These are phyloP conservation scores for Colletotrichum endophyticum DNA, from an alignment of 2,329 filamentous ascomycete species.

Conservation along the genomic window DNA sequence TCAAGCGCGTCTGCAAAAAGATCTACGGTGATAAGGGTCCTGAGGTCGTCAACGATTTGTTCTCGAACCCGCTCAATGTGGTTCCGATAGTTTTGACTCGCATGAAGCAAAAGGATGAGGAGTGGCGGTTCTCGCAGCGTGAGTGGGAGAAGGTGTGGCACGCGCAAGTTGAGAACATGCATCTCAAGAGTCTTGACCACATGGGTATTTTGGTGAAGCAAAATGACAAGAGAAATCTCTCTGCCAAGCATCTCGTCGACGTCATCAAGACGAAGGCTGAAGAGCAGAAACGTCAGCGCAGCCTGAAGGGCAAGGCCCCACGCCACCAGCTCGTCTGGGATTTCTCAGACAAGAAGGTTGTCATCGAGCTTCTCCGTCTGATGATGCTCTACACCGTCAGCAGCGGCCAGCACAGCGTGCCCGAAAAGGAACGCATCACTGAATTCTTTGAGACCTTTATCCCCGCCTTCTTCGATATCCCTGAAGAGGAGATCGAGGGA, in stretches of 20 bases:
- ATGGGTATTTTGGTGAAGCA: conserved; percentile 91
- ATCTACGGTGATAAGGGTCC: conserved; percentile 90
- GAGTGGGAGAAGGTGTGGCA: conserved; percentile 99
- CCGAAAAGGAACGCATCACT: conserved; percentile 75
- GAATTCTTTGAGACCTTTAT: conserved; percentile 81
- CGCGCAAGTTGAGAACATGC: conserved; percentile 91
- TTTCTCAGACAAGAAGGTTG: conserved; percentile 73
- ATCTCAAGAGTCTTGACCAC: conserved; percentile 95
- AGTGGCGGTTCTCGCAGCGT: conserved; percentile 94
- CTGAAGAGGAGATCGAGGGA: conserved; percentile 71
- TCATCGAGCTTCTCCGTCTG: conserved; percentile 66
- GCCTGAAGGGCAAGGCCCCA: conserved; percentile 63
- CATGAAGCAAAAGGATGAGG: conserved; percentile 94
- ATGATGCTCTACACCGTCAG: conserved; percentile 70
- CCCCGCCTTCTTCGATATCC: conserved; percentile 76
- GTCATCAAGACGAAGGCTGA: conserved; percentile 93
- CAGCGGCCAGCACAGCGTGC: conserved; percentile 72
- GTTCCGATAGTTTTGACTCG: conserved; percentile 87
- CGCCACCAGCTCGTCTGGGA: conserved; percentile 78
- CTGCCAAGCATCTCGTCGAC: conserved; percentile 87
- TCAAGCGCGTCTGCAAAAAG: conserved; percentile 97
- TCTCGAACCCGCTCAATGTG: conserved; percentile 81
- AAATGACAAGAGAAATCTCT: conserved; percentile 88
- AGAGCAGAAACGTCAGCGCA: conserved; percentile 79
- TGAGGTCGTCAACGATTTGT: conserved; percentile 87